Base-by-base conservation (phyloP, 768 basidiomycete species). In the Clathrus columnatus region DNA sequence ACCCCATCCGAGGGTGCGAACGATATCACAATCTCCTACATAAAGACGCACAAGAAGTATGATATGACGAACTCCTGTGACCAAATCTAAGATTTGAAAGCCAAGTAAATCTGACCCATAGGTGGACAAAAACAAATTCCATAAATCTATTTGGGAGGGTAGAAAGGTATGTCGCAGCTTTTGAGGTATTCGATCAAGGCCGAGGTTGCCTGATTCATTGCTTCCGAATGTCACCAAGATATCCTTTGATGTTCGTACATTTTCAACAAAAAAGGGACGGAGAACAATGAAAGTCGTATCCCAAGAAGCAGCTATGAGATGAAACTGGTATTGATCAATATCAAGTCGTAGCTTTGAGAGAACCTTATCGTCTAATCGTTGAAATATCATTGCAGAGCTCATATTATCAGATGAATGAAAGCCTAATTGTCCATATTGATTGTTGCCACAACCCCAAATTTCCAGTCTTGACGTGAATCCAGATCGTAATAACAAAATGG, bases 191-290 rank as follows among this genome's bases (percentile, higher is more conserved):
- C 56, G 58, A 5, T 79, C 85, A 45, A 78, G 63, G 1, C 91
- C 91, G 45, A 91, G 74, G 65, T 87, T 84, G 2, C 90, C 91
- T 62, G 84, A 91, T 64, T 91, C 91, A 68, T 94, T 77, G 1
- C 83, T 77, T 0, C 94, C 94, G 76, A 93, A 83, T 1, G 91
- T 82, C 21, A 95, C 62, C 26, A 94, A 60, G 2, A 80, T 63
- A 60, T 85, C 86, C 18, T 32, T 51, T 59, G 29, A 28, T 2
- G 11, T 36, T 27, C 41, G 18, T 43, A 14, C 16, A 16, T 42
- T 26, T 7, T 41, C 23, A 63, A 5, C 65, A 72, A 16, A 65
- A 60, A 50, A 61, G 63, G 10, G 78, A 75, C 14, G 45, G 29
- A 91, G 69, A 2, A 83, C 83, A 45, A 90, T 68, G 62, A 85